Evolutionary conservation across 2,329 filamentous ascomycete species (phyloP).

Genomic region (Sclerotinia nivalis): DNA sequence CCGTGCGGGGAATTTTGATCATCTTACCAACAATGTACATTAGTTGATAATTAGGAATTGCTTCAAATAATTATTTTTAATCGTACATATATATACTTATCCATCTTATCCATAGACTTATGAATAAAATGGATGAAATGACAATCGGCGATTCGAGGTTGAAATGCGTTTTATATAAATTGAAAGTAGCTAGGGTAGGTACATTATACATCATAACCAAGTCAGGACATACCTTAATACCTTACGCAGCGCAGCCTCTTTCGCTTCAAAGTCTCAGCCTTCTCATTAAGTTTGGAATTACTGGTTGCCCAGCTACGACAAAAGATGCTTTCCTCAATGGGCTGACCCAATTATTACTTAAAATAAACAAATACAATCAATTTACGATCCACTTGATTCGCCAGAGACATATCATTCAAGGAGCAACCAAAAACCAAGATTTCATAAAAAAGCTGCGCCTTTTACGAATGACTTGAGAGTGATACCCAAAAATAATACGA

Average conservation of each 20-base stretch:
- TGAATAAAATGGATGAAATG: background rate
- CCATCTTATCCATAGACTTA: background rate
- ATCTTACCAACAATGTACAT: background rate
- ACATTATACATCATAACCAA: too few relatives aligned
- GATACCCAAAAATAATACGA: background rate
- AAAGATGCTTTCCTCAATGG: background rate
- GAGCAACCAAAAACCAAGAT: slow-evolving; percentile 11
- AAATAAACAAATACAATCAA: slow-evolving; percentile 3
- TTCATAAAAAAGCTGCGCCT: slow-evolving; percentile 1
- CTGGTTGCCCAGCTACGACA: background rate
- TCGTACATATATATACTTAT: background rate
- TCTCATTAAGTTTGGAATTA: background rate
- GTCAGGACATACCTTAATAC: too few relatives aligned
- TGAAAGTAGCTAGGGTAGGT: background rate
- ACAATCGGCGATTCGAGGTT: background rate
- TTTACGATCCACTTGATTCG: background rate
- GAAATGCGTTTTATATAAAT: background rate
- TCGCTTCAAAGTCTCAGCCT: background rate
- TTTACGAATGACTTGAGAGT: background rate
- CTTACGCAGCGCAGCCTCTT: background rate
- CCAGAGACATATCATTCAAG: background rate
- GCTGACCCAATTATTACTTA: background rate
- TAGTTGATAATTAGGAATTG: background rate
- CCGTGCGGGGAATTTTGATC: background rate
- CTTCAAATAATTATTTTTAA: background rate